Conservation (phyloP, 169 alveolate species). For the Fabrea salina region DNA sequence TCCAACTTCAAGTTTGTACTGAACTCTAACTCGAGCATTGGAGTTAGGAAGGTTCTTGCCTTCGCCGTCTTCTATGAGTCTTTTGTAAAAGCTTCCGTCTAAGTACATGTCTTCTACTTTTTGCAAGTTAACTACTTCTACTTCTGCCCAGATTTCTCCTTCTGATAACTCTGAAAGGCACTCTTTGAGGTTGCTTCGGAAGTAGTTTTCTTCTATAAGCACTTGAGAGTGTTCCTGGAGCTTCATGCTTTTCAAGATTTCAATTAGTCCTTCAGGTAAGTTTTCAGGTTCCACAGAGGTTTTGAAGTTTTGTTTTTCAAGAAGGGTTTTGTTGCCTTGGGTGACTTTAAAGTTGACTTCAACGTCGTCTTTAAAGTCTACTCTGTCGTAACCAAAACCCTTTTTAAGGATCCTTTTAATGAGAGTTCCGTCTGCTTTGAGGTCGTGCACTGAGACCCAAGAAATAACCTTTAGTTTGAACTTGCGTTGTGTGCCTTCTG, state of each 20-base stretch:
- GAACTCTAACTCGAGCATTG: conserved; percentile 12
- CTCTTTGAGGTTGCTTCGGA: background rate
- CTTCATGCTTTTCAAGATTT: conserved; percentile 30
- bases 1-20: conserved; percentile 15
- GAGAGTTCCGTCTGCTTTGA: conserved; percentile 1
- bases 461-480: no score
- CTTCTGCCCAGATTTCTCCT: background rate
- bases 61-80: background rate
- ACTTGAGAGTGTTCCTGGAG: background rate
- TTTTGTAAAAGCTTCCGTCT: conserved; percentile 27
- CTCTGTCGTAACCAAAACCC: conserved; percentile 20
- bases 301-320: background rate
- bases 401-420: background rate
- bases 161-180: background rate
- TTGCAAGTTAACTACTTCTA: conserved; percentile 4
- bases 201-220: background rate
- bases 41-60: conserved; percentile 31
- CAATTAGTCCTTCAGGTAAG: background rate
- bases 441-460: background rate
- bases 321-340: background rate
- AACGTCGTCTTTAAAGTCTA: conserved; percentile 20
- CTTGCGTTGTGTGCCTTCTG: no score
- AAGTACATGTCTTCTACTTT: conserved; percentile 29
- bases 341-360: background rate
- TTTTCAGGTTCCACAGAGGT: background rate